Evolutionary conservation across 805 yeast species (phyloP).

Genomic region (Geotrichum ghanense): DNA sequence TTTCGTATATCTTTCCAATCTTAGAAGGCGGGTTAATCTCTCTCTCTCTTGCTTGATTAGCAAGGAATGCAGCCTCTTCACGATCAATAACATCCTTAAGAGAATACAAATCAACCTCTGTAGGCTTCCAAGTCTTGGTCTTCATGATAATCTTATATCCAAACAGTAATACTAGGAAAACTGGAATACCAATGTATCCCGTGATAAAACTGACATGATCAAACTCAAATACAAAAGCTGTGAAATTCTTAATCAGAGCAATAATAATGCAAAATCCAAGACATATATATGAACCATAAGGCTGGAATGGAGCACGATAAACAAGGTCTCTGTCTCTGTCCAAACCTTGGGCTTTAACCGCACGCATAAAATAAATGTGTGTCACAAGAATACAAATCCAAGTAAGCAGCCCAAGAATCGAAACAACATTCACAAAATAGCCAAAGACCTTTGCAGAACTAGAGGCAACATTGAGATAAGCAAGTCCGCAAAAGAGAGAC

Average conservation of each 20-base stretch:
- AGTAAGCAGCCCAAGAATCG: slow-evolving; percentile 60
- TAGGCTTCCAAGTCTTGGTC: slow-evolving; percentile 37
- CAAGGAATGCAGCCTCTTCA: slow-evolving; percentile 9
- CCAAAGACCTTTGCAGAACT: slow-evolving; percentile 37
- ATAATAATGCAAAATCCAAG: slow-evolving; percentile 42
- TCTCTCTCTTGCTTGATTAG: slow-evolving; percentile 9
- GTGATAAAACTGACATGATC: slow-evolving; percentile 60
- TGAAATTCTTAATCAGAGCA: slow-evolving; percentile 56
- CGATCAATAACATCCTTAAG: slow-evolving; percentile 10
- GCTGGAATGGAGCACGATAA: slow-evolving; percentile 57
- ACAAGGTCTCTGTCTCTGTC: slow-evolving; percentile 41
- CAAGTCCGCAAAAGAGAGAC: slow-evolving; percentile 47
- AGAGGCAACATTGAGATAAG: slow-evolving; percentile 56
- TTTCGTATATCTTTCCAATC: slow-evolving; percentile 7
- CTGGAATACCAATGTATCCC: slow-evolving; percentile 67
- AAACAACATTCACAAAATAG: slow-evolving; percentile 55
- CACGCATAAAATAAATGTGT: slow-evolving; percentile 52
- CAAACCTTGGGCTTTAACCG: slow-evolving; percentile 56
- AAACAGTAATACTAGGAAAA: slow-evolving; percentile 39
- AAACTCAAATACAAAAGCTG: slow-evolving; percentile 52
- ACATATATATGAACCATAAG: slow-evolving; percentile 54
- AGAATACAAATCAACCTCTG: slow-evolving; percentile 46
- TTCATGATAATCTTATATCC: slow-evolving; percentile 51
- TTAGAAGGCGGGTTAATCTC: slow-evolving; percentile 8
- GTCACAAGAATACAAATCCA: slow-evolving; percentile 64